A percentile compares a stretch with the other conserved stretches of the same genome.
These are phyloP conservation scores for Besnoitia besnoiti DNA, from an alignment of 169 alveolate species.

Conservation along the genomic window DNA sequence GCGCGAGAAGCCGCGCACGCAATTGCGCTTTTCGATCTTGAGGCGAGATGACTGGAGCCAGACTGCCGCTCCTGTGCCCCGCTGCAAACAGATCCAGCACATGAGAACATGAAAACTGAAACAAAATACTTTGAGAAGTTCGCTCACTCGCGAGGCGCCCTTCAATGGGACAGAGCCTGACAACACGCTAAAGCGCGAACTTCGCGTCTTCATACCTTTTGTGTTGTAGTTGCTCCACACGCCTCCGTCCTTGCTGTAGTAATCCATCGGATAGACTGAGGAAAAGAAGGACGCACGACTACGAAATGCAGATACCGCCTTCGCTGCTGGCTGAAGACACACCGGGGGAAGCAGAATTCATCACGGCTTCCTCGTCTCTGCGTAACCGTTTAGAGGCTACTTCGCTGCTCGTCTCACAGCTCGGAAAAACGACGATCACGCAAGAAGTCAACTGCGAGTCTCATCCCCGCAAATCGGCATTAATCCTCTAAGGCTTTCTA, in stretches of 20 bases:
- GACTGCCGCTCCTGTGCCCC: slow-evolving; percentile 33
- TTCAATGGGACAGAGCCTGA: too few relatives aligned
- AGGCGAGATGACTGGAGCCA: background rate
- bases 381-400: too few relatives aligned
- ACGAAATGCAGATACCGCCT: too few relatives aligned
- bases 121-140: background rate
- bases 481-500: too few relatives aligned
- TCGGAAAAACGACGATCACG: too few relatives aligned
- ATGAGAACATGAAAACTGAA: background rate
- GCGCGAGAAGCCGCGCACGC: slow-evolving; percentile 24
- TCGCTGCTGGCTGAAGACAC: too few relatives aligned
- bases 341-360: background rate
- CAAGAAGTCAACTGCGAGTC: too few relatives aligned
- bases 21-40: slow-evolving; percentile 13
- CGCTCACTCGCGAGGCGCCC: too few relatives aligned
- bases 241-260: slow-evolving; percentile 88
- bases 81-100: background rate
- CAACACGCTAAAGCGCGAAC: background rate
- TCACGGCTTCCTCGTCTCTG: too few relatives aligned
- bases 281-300: too few relatives aligned
- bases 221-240: slow-evolving; percentile 87
- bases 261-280: slow-evolving; percentile 90
- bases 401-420: too few relatives aligned
- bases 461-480: too few relatives aligned
- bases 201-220: background rate